Percentiles rank a stretch among this genome's conserved stretches.
phyloP scores from a whole-genome alignment of 129 eudicot genomes.

The Lactuca sativa region DNA sequence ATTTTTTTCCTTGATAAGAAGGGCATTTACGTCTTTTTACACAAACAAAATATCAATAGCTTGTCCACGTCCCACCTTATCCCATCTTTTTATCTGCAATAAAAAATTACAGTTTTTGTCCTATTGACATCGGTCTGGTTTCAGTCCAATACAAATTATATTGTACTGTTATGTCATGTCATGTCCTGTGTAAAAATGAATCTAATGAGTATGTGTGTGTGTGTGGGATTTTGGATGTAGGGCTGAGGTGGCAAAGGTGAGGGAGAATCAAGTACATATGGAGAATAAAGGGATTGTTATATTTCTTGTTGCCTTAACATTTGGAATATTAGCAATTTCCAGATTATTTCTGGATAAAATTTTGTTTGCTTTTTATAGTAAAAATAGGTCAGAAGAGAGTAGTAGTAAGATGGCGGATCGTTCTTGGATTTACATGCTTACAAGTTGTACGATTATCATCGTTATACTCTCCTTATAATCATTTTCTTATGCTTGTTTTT shows the following conservation, averaged over 20 bases:
- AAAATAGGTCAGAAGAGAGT: conserved; percentile 65
- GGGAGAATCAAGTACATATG: conserved; percentile 69
- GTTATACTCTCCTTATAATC: conserved; percentile 62
- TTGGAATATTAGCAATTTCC: conserved; percentile 61
- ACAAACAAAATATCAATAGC: no score
- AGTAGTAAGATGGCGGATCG: conserved; percentile 46
- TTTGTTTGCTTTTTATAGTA: conserved; percentile 44
- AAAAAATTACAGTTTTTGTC: no score
- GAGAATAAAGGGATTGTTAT: conserved; percentile 89
- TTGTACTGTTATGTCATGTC: background rate
- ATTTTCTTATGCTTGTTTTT: background rate
- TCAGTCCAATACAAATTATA: no score
- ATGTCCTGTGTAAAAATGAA: background rate
- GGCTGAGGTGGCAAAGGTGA: conserved; percentile 68
- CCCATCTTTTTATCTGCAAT: no score
- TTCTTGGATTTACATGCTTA: conserved; percentile 74
- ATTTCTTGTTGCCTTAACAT: conserved; percentile 64
- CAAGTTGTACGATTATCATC: conserved; percentile 51
- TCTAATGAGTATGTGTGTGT: background rate
- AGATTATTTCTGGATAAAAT: conserved; percentile 60
- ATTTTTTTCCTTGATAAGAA: background rate
- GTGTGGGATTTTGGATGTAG: conserved; percentile 43
- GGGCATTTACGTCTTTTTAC: no score
- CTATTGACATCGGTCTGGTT: no score
- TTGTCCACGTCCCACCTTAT: no score